phyloP scores from a whole-genome alignment of 345 rosid species.

The Citrus reticulata region DNA sequence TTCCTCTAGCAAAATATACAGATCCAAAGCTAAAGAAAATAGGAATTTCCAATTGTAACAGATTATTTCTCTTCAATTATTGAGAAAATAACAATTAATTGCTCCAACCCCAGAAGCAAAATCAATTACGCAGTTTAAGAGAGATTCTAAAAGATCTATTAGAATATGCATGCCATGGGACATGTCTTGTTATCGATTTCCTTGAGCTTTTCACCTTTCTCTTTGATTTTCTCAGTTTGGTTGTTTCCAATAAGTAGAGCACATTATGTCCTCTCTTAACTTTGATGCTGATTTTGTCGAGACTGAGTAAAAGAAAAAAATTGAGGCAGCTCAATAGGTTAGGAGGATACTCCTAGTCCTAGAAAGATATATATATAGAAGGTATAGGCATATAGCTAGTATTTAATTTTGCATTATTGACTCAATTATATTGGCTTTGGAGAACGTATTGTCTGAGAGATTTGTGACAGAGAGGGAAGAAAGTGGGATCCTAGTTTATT shows the following conservation, averaged over 20 bases:
- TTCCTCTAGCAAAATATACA: too few species aligned
- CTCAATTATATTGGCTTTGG: background rate
- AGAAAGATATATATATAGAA: too few species aligned
- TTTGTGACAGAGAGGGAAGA: conserved; percentile 7
- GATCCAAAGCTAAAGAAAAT: background rate
- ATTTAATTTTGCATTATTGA: conserved; percentile 11
- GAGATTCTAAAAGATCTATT: background rate
- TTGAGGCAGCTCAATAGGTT: background rate
- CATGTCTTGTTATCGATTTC: background rate
- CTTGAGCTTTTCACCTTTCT: background rate
- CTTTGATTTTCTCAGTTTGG: too few species aligned
- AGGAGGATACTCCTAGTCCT: conserved; percentile 5
- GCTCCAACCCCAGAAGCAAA: background rate
- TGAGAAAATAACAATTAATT: background rate
- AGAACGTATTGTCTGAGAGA: conserved; percentile 9
- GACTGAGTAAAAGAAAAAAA: too few species aligned
- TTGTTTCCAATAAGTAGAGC: too few species aligned
- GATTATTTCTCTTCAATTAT: background rate
- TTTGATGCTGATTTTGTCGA: too few species aligned
- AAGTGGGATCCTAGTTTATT: conserved; percentile 1
- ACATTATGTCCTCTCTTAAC: too few species aligned
- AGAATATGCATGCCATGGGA: background rate
- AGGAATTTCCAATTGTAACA: background rate
- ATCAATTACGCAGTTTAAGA: background rate
- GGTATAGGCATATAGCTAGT: too few species aligned